A percentile compares a stretch with the other conserved stretches of the same genome.
These are phyloP conservation scores for Fusarium bactridioides DNA, from an alignment of 2,329 filamentous ascomycete species.

Conservation along the genomic window DNA sequence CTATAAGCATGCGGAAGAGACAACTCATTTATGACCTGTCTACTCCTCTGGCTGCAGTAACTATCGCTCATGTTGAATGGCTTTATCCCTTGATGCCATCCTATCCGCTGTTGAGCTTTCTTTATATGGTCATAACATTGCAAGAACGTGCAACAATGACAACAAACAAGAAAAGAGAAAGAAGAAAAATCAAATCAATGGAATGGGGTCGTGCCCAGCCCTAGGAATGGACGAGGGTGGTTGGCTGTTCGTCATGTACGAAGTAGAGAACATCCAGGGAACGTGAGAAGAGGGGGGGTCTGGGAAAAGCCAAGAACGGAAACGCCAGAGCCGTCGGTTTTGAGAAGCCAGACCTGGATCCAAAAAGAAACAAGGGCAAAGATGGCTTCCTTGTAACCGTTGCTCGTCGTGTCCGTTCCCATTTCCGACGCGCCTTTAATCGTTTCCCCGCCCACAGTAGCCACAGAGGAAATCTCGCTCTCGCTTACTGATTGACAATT, in stretches of 20 bases:
- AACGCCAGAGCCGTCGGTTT: conserved; percentile 20
- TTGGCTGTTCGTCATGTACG: not conserved
- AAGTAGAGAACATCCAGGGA: not conserved
- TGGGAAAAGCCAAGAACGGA: conserved; percentile 4
- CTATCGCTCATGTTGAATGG: conserved; percentile 49
- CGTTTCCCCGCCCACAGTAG: conserved; percentile 6
- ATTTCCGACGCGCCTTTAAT: conserved; percentile 10
- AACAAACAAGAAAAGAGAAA: not conserved
- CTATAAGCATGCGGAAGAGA: conserved; percentile 10
- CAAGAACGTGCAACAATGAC: conserved; percentile 16
- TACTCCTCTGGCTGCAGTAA: conserved; percentile 18
- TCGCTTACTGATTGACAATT: conserved; percentile 7
- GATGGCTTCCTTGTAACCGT: conserved; percentile 22
- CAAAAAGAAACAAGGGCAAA: conserved; percentile 4
- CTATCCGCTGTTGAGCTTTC: conserved; percentile 37
- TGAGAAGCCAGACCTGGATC: conserved; percentile 19
- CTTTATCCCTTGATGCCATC: conserved; percentile 37
- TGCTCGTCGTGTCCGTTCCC: conserved; percentile 21
- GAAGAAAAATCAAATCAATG: conserved; percentile 1
- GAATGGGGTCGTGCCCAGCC: not conserved
- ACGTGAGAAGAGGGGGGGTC: not conserved
- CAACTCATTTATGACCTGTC: conserved; percentile 10
- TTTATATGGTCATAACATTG: conserved; percentile 26
- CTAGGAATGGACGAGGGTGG: not conserved
- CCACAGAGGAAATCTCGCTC: conserved; percentile 5